These are phyloP conservation scores for Fusarium duplospermum DNA, from an alignment of 2,329 filamentous ascomycete genomes.

Conservation along the genomic window DNA sequence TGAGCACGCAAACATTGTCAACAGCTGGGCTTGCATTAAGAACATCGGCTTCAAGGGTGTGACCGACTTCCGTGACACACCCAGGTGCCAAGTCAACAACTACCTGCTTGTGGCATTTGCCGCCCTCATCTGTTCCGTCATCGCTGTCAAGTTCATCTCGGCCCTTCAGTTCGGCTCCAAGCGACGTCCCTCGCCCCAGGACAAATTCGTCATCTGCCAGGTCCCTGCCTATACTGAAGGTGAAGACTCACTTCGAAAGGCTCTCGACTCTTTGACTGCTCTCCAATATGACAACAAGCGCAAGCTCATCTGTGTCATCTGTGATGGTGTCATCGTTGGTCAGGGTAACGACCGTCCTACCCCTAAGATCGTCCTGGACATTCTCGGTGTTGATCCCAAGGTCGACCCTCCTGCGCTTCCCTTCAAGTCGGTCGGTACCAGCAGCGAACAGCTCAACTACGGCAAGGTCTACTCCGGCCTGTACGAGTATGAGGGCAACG, in stretches of 20 bases:
- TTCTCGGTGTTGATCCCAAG: slow-evolving; percentile 96
- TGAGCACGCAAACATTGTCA: slow-evolving; percentile 61
- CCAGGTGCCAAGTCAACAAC: slow-evolving; percentile 88
- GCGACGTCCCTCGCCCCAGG: slow-evolving; percentile 86
- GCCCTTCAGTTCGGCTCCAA: slow-evolving; percentile 95
- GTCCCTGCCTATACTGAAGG: slow-evolving; percentile 98
- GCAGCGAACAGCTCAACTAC: slow-evolving; percentile 95
- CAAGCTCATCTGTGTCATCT: slow-evolving; percentile 96
- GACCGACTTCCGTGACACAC: slow-evolving; percentile 82
- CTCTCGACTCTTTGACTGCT: slow-evolving; percentile 92
- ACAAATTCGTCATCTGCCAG: slow-evolving; percentile 99
- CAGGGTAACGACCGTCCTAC: slow-evolving; percentile 96
- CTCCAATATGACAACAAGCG: slow-evolving; percentile 98
- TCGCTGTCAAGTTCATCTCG: slow-evolving; percentile 88
- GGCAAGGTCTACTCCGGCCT: slow-evolving; percentile 98
- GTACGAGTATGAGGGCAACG: slow-evolving; percentile 97
- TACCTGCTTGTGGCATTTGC: slow-evolving; percentile 90
- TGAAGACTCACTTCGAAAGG: slow-evolving; percentile 93
- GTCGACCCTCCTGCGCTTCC: slow-evolving; percentile 93
- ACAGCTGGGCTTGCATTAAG: slow-evolving; percentile 83
- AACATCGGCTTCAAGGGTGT: slow-evolving; percentile 86
- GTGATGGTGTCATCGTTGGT: slow-evolving; percentile 96
- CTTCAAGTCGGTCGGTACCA: slow-evolving; percentile 91
- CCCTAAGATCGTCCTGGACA: slow-evolving; percentile 96
- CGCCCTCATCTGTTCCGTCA: slow-evolving; percentile 83